A percentile compares a stretch with the other conserved stretches of the same genome.
Conservation (phyloP, 2,329 filamentous ascomycete genomes). For the Alternaria sp. region DNA sequence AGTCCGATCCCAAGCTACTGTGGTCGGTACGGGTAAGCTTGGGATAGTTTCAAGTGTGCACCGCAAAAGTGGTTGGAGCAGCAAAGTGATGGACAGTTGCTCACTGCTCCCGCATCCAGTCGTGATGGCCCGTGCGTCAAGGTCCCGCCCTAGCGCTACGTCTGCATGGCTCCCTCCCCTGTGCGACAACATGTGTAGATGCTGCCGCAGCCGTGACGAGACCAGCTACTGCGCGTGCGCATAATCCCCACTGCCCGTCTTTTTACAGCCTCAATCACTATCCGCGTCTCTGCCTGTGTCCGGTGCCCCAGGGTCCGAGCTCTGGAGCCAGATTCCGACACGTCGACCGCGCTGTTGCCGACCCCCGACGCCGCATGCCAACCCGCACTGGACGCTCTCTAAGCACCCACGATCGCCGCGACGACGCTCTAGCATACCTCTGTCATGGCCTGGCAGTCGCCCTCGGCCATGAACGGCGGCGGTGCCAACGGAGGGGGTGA, state of each 20-base stretch:
- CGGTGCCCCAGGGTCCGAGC: slow-evolving; percentile 27
- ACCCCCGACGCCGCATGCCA: slow-evolving; percentile 40
- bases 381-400: slow-evolving; percentile 26
- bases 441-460: slow-evolving; percentile 74
- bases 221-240: slow-evolving; percentile 7
- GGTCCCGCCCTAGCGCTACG: slow-evolving; percentile 19
- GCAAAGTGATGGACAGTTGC: background rate
- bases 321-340: slow-evolving; percentile 29
- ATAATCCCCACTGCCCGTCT: slow-evolving; percentile 1
- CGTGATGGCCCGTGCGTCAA: slow-evolving; percentile 11
- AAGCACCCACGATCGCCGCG: slow-evolving; percentile 29
- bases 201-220: slow-evolving; percentile 6
- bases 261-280: background rate
- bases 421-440: slow-evolving; percentile 27
- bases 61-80: background rate
- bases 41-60: background rate
- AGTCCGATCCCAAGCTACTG: too few relatives aligned
- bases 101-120: slow-evolving; percentile 2
- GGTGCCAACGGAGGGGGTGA: slow-evolving; percentile 58
- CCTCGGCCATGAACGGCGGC: slow-evolving; percentile 66
- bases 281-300: background rate
- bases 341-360: slow-evolving; percentile 26
- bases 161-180: slow-evolving; percentile 12
- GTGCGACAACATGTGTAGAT: slow-evolving; percentile 12
- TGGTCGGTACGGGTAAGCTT: background rate